Base-by-base conservation (phyloP, 1,139 yeast genomes). In the Geotrichum reessii region DNA sequence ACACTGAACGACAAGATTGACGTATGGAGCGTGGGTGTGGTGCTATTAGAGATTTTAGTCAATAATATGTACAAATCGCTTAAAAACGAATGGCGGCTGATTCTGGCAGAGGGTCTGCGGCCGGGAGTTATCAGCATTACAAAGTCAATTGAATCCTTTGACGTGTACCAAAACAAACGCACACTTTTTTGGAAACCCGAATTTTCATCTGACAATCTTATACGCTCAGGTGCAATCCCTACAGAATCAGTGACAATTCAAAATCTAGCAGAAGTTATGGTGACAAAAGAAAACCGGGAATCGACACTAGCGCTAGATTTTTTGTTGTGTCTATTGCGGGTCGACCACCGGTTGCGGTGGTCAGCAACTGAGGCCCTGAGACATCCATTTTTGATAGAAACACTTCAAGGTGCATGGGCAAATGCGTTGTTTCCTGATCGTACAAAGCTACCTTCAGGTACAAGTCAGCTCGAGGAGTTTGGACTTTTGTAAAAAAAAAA, bases 331-430 rank as follows among this genome's bases (percentile, higher is more conserved):
- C 53, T 67, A 50, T 55, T 89, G 33, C 86, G 93, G 72, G 93
- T 88, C 51, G 95, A 89, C 71, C 92, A 87, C 52, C 80, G 84
- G 66, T 84, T 83, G 65, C 80, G 96, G 69, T 95, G 95, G 5
- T 80, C 84, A 50, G 87, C 95, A 1, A 90, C 85, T 66, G 92
- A 87, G 68, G 77, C 88, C 52, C 73, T 88, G 55, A 83, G 81
- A 62, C 95, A 88, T 69, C 81, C 83, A 50, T 68, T 68, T 56
- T 56, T 67, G 9, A 51, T 60, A 11, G 33, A 54, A 17, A 56
- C 62, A 24, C 51, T 64, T 9, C 56, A 62, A n/a, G 65, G 65
- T 7, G 33, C 60, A 3, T 63, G 66, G 64, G 64, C 63, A 14
- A 42, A 54, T 6, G 55, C 60, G 4, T 27, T 59, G 44, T 46